These are phyloP conservation scores for Volvariella volvacea DNA, from an alignment of 1,284 basidiomycete genomes.

Conservation along the genomic window DNA sequence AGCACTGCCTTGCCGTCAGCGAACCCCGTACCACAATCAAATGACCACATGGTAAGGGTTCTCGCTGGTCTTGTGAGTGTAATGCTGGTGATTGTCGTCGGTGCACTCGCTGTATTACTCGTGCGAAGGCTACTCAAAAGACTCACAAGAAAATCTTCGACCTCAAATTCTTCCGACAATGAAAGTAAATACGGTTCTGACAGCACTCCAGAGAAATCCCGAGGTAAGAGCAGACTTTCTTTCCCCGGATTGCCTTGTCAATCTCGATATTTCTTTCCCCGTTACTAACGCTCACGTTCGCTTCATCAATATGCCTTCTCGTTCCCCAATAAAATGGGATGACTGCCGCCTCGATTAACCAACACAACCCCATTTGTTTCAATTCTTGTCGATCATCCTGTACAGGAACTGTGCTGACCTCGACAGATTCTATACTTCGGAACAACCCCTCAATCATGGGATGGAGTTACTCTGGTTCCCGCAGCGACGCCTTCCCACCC, in stretches of 20 bases:
- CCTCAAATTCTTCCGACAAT: constrained; percentile 1
- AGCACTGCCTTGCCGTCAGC: constrained; percentile 1
- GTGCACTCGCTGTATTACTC: constrained; percentile 10
- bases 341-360: too few relatives aligned
- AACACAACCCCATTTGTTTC: too few relatives aligned
- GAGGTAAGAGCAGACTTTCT: not conserved
- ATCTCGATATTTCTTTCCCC: too few relatives aligned
- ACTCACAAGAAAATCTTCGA: constrained; percentile 2
- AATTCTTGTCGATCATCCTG: not conserved
- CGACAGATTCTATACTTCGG: constrained; percentile 33
- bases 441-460: too few relatives aligned
- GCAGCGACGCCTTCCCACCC: too few relatives aligned
- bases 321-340: too few relatives aligned
- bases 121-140: constrained; percentile 12
- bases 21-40: not conserved
- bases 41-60: constrained; percentile 14
- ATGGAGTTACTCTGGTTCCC: too few relatives aligned
- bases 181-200: too few relatives aligned
- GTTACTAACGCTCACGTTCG: too few relatives aligned
- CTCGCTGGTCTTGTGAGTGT: constrained; percentile 20
- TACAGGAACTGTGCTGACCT: constrained; percentile 5
- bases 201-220: not conserved
- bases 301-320: too few relatives aligned
- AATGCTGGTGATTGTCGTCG: constrained; percentile 14
- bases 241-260: too few relatives aligned